These are phyloP conservation scores for Phaeoacremonium minimum DNA, from an alignment of 2,329 filamentous ascomycete species.

Conservation along the genomic window DNA sequence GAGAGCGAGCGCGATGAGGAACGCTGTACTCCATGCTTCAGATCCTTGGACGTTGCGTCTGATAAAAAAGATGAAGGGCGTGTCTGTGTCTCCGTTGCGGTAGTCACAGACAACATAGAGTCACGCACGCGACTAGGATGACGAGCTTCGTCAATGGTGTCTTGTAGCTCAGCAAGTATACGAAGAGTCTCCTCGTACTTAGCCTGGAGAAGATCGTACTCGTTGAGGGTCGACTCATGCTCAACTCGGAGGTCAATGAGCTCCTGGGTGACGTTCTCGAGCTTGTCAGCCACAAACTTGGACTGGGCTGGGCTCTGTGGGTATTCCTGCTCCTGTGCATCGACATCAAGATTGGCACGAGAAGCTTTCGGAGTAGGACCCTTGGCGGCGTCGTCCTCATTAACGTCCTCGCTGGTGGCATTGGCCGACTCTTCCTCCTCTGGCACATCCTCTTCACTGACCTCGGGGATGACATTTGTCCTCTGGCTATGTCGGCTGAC, in stretches of 20 bases:
- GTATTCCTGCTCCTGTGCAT: conserved; percentile 29
- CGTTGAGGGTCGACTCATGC: conserved; percentile 77
- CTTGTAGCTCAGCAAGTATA: conserved; percentile 78
- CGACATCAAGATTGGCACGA: conserved; percentile 16
- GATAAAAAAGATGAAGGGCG: conserved; percentile 83
- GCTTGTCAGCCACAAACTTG: conserved; percentile 84
- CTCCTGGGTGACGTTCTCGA: conserved; percentile 87
- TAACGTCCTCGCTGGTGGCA: conserved; percentile 16
- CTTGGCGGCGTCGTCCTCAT: conserved; percentile 27
- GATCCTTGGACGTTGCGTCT: conserved; percentile 65
- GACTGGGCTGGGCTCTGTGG: conserved; percentile 71
- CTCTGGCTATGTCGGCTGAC: conserved; percentile 49
- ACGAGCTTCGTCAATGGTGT: conserved; percentile 74
- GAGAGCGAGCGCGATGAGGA: conserved; percentile 89
- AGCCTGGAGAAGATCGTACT: conserved; percentile 75
- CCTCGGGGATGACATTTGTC: conserved; percentile 51
- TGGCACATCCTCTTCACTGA: conserved; percentile 34
- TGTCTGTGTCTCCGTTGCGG: conserved; percentile 41
- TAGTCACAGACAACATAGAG: conserved; percentile 50
- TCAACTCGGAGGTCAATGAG: conserved; percentile 85
- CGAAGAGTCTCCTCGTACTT: conserved; percentile 91
- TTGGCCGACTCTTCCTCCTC: conserved; percentile 11
- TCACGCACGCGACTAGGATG: conserved; percentile 54
- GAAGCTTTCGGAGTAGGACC: no score
- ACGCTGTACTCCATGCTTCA: conserved; percentile 61